Percentiles rank a stretch among this genome's conserved stretches.
Conservation (phyloP, 2,329 filamentous ascomycete genomes). For the Lachnellula cervina region DNA sequence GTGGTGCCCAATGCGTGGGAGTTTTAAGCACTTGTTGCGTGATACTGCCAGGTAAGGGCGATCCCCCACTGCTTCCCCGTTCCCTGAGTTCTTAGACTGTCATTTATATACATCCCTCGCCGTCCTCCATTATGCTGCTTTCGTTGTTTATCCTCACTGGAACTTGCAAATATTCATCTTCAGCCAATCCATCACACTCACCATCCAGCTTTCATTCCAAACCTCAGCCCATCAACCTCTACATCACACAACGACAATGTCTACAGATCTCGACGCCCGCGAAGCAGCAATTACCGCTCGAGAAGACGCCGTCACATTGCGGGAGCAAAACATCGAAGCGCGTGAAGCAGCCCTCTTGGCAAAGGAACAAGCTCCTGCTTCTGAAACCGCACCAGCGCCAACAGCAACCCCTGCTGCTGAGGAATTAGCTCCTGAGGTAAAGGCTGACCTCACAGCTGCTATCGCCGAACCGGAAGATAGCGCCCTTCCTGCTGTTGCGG, state of each 20-base stretch:
- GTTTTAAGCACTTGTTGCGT: neutral
- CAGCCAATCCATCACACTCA: neutral
- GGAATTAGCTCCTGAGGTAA: neutral
- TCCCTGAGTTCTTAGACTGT: neutral
- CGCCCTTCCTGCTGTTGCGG: no score
- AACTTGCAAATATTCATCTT: neutral
- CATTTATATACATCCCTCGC: neutral
- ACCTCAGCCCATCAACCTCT: neutral
- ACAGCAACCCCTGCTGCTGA: neutral
- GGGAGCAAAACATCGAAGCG: constrained; percentile 2
- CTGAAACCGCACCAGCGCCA: neutral
- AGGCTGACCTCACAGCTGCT: neutral
- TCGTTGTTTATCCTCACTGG: neutral
- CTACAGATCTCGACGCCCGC: constrained; percentile 7
- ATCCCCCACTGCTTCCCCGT: neutral
- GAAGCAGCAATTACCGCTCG: constrained; percentile 6
- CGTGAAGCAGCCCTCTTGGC: constrained; percentile 3
- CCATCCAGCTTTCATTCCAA: neutral
- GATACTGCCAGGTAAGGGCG: neutral
- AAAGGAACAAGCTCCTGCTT: neutral
- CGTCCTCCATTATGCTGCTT: neutral
- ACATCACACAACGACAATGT: constrained; percentile 1
- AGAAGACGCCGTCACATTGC: neutral
- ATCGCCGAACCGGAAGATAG: neutral
- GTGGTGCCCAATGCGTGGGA: constrained; percentile 6